phyloP scores from a whole-genome alignment of 768 basidiomycete species.

The Neoboletus magnificus region DNA sequence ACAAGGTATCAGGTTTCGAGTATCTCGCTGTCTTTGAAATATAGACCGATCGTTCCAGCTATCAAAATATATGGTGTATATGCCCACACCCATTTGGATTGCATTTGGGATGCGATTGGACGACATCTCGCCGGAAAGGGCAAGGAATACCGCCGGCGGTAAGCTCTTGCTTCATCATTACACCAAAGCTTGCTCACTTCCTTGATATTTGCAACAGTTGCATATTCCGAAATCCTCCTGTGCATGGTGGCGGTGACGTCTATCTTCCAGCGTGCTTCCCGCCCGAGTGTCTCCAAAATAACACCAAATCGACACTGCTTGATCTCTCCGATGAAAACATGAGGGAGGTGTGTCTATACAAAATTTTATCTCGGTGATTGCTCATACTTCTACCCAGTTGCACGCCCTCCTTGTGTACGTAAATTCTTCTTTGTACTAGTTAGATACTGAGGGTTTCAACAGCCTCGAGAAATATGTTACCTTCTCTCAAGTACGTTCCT shows the following conservation, averaged over 20 bases:
- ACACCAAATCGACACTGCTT: slow-evolving; percentile 20
- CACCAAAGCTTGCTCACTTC: background rate
- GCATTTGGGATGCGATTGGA: slow-evolving; percentile 47
- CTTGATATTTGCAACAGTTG: slow-evolving; percentile 36
- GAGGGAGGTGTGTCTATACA: slow-evolving; percentile 39
- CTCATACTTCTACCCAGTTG: slow-evolving; percentile 34
- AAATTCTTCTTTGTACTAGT: background rate
- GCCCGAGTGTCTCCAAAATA: slow-evolving; percentile 27
- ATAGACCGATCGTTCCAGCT: slow-evolving; percentile 24
- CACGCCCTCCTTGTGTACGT: slow-evolving; percentile 58
- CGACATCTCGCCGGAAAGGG: slow-evolving; percentile 42
- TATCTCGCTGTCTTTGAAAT: background rate
- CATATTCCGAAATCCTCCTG: slow-evolving; percentile 37
- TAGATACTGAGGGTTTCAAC: slow-evolving; percentile 42
- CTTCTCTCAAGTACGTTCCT: slow-evolving; percentile 25
- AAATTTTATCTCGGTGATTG: background rate
- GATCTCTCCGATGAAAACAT: slow-evolving; percentile 43
- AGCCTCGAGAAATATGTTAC: slow-evolving; percentile 31
- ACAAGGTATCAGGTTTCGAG: slow-evolving; percentile 33
- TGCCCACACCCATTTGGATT: slow-evolving; percentile 45
- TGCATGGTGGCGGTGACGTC: slow-evolving; percentile 38
- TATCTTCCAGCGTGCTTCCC: slow-evolving; percentile 52
- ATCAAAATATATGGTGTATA: slow-evolving; percentile 51
- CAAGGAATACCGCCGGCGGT: slow-evolving; percentile 55
- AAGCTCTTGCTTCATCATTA: background rate